Evolutionary conservation across 352 stramenopile species (phyloP).

Genomic region (Plasmopara viticola): DNA sequence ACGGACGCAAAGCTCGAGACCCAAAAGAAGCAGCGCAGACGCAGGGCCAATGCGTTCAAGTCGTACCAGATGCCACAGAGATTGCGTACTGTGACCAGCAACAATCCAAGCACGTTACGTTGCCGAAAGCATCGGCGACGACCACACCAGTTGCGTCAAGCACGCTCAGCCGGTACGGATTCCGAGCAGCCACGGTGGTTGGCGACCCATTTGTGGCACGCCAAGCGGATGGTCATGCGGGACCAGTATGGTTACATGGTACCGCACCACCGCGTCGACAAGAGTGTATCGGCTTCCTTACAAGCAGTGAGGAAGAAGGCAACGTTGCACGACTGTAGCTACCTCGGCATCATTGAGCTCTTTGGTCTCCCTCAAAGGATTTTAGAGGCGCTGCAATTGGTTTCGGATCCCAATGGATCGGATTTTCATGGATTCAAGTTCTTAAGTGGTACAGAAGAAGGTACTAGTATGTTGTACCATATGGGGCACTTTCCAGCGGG

Average conservation of each 20-base stretch:
- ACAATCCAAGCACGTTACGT: slow-evolving; percentile 7
- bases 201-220: slow-evolving; percentile 65
- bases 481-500: slow-evolving; percentile 45
- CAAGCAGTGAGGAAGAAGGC: slow-evolving; percentile 42
- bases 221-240: slow-evolving; percentile 69
- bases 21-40: slow-evolving; percentile 60
- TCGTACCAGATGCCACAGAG: slow-evolving; percentile 57
- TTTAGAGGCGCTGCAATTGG: slow-evolving; percentile 49
- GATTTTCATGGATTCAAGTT: slow-evolving; percentile 56
- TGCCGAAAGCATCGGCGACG: slow-evolving; percentile 62
- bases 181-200: slow-evolving; percentile 36
- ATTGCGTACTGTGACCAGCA: slow-evolving; percentile 25
- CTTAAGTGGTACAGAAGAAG: slow-evolving; percentile 47
- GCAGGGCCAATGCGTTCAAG: slow-evolving; percentile 77
- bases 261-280: slow-evolving; percentile 42
- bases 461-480: slow-evolving; percentile 47
- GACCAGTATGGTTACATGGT: slow-evolving; percentile 44
- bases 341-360: slow-evolving; percentile 64
- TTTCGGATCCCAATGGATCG: slow-evolving; percentile 56
- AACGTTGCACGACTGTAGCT: slow-evolving; percentile 55
- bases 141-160: slow-evolving; percentile 38
- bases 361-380: slow-evolving; percentile 52
- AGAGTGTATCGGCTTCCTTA: slow-evolving; percentile 61
- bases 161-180: neutral
- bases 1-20: slow-evolving; percentile 41